These are phyloP conservation scores for Vitis hybrid DNA, from an alignment of 177 flowering plant genomes.

Conservation along the genomic window DNA sequence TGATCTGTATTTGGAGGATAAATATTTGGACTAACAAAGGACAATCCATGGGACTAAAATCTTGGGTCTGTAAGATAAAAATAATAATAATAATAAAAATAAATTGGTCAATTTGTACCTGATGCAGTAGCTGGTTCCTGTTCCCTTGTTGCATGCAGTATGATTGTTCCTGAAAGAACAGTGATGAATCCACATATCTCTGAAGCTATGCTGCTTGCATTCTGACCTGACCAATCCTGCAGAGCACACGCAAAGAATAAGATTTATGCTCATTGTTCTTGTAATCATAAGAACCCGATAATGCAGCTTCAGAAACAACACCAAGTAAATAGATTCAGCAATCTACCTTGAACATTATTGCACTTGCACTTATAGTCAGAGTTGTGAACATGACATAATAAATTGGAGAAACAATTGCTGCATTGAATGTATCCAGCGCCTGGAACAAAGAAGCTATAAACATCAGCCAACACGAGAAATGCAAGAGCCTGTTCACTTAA, in stretches of 20 bases:
- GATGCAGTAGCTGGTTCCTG: conserved; percentile 51
- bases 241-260: conserved; percentile 10
- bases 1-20: no score
- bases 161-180: conserved; percentile 82
- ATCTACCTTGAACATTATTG: conserved; percentile 90
- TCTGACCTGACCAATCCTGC: conserved; percentile 92
- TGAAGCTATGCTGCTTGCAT: conserved; percentile 77
- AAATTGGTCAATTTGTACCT: conserved; percentile 30
- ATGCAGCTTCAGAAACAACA: neutral
- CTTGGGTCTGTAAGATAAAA: no score
- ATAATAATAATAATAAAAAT: neutral
- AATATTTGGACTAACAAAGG: no score
- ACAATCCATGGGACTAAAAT: no score
- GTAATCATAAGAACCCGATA: neutral
- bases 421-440: conserved; percentile 91
- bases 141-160: conserved; percentile 82
- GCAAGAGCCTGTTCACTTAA: neutral
- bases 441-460: conserved; percentile 25
- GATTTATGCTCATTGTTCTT: neutral
- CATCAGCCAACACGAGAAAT: neutral
- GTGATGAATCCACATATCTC: conserved; percentile 91
- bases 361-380: conserved; percentile 83
- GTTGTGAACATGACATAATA: conserved; percentile 96
- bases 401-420: conserved; percentile 92
- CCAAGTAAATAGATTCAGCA: neutral